Evolutionary conservation across 2,329 filamentous ascomycete genomes (phyloP).

Genomic region (Diaporthe batatas): DNA sequence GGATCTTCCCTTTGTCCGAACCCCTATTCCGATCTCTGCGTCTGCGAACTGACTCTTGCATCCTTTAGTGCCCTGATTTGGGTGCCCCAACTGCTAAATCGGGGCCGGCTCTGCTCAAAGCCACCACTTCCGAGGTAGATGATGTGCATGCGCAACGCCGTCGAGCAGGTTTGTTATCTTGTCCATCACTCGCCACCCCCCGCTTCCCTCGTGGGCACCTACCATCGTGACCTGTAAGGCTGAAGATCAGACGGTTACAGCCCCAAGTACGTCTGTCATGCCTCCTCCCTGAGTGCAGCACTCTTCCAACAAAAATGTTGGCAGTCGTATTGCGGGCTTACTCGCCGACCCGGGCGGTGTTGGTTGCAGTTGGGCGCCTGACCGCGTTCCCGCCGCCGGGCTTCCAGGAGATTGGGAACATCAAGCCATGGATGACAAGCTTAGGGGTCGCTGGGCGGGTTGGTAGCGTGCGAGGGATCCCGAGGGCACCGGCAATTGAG

Average conservation of each 20-base stretch:
- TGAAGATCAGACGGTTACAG: constrained; percentile 34
- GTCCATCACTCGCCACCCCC: no score
- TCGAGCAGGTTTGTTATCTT: constrained; percentile 13
- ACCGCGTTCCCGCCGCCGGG: not conserved
- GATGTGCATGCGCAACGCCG: constrained; percentile 24
- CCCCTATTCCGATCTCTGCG: constrained; percentile 32
- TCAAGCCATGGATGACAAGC: constrained; percentile 25
- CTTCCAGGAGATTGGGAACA: constrained; percentile 20
- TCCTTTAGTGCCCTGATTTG: not conserved
- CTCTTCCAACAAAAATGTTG: not conserved
- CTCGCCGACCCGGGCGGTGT: constrained; percentile 14
- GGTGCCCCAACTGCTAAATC: constrained; percentile 19
- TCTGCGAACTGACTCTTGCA: constrained; percentile 23
- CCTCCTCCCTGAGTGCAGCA: not conserved
- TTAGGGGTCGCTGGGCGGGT: constrained; percentile 6
- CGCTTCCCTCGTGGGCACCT: not conserved
- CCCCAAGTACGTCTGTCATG: constrained; percentile 21
- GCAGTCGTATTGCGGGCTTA: constrained; percentile 4
- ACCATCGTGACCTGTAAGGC: constrained; percentile 25
- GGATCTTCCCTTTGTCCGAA: constrained; percentile 33
- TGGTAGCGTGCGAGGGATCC: not conserved
- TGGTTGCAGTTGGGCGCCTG: not conserved
- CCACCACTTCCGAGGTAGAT: constrained; percentile 31
- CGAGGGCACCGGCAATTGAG: not conserved
- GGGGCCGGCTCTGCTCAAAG: constrained; percentile 21